Base-by-base conservation (phyloP, 2,329 filamentous ascomycete genomes). In the Fusarium sp. region DNA sequence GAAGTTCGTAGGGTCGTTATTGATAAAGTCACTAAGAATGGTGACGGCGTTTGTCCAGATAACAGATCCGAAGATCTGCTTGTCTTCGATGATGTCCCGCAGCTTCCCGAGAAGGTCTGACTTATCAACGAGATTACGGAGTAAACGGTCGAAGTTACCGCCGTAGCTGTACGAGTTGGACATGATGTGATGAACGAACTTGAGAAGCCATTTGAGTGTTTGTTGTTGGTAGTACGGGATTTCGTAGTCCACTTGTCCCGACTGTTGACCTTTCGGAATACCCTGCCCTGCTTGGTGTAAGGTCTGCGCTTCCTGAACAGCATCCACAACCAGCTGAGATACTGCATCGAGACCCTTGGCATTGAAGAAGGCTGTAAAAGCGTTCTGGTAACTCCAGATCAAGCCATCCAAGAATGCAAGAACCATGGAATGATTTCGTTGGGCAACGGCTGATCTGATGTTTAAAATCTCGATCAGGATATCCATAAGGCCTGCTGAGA, bases 1-100 rank as follows among this genome's bases (percentile, higher is more conserved):
- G 79, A 97, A 99, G 79, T 96, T 99, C 1, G 96, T 99, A 0
- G 96, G 96, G 76, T 99, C 96, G 77, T 98, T 98, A 81, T 99
- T 97, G 75, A 99, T 97, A 80, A 99, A 99, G 74, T 94, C 95
- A 77, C 93, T 96, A 53, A 99, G 84, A 60, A 98, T 95, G 58
- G 91, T 95, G 67, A 97, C 93, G 9, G 94, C 92, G 78, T 95
- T 95, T 51, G 94, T 97, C 96, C 96, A 99, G 8, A 98, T 94
- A 63, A 96, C 91, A 4, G 95, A 96, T 15, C 96, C 96, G 78
- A 95, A 99, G 40, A 90, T 85, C 55, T 85, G 85, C 40, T 92
- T 91, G 75, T 97, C 92, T 69, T 91, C 90, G 69, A 98, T 92
- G 47, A 99, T 93, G 40, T 90, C 87, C 57, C 93, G 90, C 53